Evolutionary conservation across 768 basidiomycete genomes (phyloP), one percentile per base, ranked within the genome.

Genomic region (Amanita muscaria): DNA sequence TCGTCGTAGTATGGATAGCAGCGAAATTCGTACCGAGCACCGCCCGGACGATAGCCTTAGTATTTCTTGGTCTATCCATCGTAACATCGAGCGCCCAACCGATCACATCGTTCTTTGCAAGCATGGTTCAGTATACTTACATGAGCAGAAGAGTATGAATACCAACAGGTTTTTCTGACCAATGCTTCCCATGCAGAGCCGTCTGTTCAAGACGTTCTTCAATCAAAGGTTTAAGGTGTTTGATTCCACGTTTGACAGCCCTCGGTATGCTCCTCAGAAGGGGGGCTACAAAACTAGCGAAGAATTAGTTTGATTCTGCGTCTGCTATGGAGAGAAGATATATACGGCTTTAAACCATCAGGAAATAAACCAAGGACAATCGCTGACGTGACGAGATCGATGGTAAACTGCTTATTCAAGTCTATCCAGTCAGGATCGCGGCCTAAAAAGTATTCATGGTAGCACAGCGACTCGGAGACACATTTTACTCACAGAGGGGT

Each of bases 81-180:
- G n/a, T n/a, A n/a, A n/a, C n/a, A n/a, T n/a, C n/a, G n/a, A n/a
- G n/a, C n/a, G n/a, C n/a, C n/a, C n/a, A n/a, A n/a, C n/a, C n/a
- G n/a, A n/a, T n/a, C n/a, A n/a, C n/a, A n/a, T n/a, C n/a, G n/a
- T n/a, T n/a, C n/a, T n/a, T n/a, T n/a, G n/a, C n/a, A n/a, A n/a
- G n/a, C n/a, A n/a, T n/a, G n/a, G n/a, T n/a, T n/a, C 54, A 7
- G 56, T 51, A 40, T 66, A 65, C 0, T 57, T 54, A 61, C 67
- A 73, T 6, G 24, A 25, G 21, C 8, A 15, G 8, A 7, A 14
- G 38, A 12, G 9, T 15, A 41, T 11, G 16, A 19, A 11, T 33
- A 47, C 52, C 24, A 22, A 63, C 62, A 27, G 64, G 64, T 51
- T 59, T 65, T 1, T 50, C 59, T 12, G 54, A 49, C 54, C 58